These are phyloP conservation scores for Dioscorea alata DNA, from an alignment of 106 monocot genomes.

Conservation along the genomic window DNA sequence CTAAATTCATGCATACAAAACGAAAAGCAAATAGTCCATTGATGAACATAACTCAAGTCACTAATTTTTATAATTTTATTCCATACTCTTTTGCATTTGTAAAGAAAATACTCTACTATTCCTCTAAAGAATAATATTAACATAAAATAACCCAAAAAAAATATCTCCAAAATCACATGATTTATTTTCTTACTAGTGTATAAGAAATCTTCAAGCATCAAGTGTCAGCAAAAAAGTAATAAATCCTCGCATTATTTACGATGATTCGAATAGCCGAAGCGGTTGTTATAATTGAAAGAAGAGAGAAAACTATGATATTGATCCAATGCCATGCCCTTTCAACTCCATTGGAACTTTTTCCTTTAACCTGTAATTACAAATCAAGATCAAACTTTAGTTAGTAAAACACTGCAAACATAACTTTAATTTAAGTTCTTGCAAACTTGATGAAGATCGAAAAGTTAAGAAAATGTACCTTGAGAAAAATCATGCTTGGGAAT, in stretches of 20 bases:
- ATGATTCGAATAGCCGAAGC: constrained; percentile 42
- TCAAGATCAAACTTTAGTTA: neutral
- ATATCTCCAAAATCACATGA: too few species aligned
- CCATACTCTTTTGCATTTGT: too few species aligned
- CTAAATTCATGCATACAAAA: constrained; percentile 6
- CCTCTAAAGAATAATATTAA: too few species aligned
- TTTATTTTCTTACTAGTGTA: too few species aligned
- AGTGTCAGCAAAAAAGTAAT: constrained; percentile 53
- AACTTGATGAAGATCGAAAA: too few species aligned
- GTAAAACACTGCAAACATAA: neutral
- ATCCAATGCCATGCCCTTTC: constrained; percentile 44
- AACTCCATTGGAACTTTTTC: constrained; percentile 17
- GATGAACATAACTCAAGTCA: too few species aligned
- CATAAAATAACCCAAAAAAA: too few species aligned
- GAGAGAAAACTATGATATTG: constrained; percentile 29
- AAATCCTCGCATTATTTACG: constrained; percentile 28
- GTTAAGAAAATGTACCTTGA: constrained; percentile 31
- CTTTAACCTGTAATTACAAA: constrained; percentile 27
- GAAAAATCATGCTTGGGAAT: constrained; percentile 63
- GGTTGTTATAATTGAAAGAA: constrained; percentile 39
- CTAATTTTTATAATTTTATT: too few species aligned
- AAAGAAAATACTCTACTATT: too few species aligned
- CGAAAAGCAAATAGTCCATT: too few species aligned
- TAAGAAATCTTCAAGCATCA: constrained; percentile 2
- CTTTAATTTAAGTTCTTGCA: neutral